Evolutionary conservation across 2,329 filamentous ascomycete species (phyloP).

Genomic region (Pseudopithomyces chartarum): DNA sequence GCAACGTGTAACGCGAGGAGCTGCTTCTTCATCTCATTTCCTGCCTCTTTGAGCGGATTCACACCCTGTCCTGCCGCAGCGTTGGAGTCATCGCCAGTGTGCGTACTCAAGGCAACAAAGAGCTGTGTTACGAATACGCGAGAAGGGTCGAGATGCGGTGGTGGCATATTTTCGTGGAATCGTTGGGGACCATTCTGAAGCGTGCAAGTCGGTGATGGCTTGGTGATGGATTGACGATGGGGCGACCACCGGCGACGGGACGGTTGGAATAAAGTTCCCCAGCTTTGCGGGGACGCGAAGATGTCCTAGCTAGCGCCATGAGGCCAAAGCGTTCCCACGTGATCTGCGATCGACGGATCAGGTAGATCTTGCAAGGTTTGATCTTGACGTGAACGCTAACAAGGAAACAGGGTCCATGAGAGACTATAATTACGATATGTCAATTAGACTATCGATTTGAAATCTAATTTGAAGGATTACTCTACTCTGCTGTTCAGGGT

Average conservation of each 20-base stretch:
- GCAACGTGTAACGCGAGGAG: slow-evolving; percentile 84
- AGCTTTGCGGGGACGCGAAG: slow-evolving; percentile 10
- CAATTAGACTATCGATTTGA: background rate
- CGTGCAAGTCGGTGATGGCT: background rate
- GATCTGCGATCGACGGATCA: slow-evolving; percentile 3
- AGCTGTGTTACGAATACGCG: slow-evolving; percentile 43
- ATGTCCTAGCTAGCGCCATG: background rate
- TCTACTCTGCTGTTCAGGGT: no score
- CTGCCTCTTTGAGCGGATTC: slow-evolving; percentile 49
- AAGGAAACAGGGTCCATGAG: background rate
- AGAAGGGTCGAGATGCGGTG: slow-evolving; percentile 21
- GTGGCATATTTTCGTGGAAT: slow-evolving; percentile 16
- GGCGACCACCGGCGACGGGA: slow-evolving; percentile 13
- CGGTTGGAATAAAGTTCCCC: slow-evolving; percentile 27
- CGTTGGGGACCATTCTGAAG: slow-evolving; percentile 7
- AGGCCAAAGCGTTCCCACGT: slow-evolving; percentile 9
- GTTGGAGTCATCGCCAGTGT: slow-evolving; percentile 1
- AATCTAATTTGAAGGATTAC: no score
- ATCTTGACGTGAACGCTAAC: background rate
- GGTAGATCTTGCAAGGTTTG: background rate
- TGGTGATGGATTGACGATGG: background rate
- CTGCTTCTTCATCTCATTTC: slow-evolving; percentile 47
- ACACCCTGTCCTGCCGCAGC: slow-evolving; percentile 21
- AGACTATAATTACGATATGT: background rate
- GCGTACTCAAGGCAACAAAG: slow-evolving; percentile 28